These are phyloP conservation scores for Croton setiger DNA, from an alignment of 441 rosid genomes.

Conservation along the genomic window DNA sequence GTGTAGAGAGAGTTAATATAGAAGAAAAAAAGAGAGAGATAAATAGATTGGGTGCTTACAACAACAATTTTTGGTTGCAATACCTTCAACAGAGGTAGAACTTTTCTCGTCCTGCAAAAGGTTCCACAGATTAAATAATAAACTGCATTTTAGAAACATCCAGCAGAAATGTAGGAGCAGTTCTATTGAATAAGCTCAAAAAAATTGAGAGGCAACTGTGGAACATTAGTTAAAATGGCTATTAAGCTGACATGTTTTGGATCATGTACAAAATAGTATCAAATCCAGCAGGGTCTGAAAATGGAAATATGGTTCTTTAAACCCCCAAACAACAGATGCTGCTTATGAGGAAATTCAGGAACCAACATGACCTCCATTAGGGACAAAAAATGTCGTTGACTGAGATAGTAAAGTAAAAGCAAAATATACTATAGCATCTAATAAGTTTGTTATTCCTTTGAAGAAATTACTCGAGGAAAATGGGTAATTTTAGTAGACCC, in stretches of 20 bases:
- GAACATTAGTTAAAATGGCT: not conserved
- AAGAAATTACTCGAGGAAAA: not conserved
- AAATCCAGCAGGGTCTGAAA: not conserved
- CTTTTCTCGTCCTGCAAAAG: slow-evolving; percentile 45
- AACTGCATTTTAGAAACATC: not conserved
- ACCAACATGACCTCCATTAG: not conserved
- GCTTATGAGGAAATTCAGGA: no score
- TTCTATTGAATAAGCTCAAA: not conserved
- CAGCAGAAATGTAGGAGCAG: not conserved
- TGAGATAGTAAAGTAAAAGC: not conserved
- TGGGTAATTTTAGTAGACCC: not conserved
- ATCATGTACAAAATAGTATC: not conserved
- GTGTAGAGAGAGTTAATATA: not conserved
- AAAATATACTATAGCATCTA: not conserved
- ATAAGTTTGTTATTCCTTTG: no score
- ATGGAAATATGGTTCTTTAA: not conserved
- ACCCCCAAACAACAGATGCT: no score
- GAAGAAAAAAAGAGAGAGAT: not conserved
- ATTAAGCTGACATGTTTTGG: not conserved
- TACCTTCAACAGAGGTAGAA: slow-evolving; percentile 39
- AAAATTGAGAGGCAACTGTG: not conserved
- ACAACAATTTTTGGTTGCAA: slow-evolving; percentile 63
- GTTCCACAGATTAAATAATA: not conserved
- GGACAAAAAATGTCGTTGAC: not conserved
- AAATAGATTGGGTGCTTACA: slow-evolving; percentile 37